Evolutionary conservation across 192 early-diverging fungal genomes (phyloP).

Genomic region (Coemansia sp.): DNA sequence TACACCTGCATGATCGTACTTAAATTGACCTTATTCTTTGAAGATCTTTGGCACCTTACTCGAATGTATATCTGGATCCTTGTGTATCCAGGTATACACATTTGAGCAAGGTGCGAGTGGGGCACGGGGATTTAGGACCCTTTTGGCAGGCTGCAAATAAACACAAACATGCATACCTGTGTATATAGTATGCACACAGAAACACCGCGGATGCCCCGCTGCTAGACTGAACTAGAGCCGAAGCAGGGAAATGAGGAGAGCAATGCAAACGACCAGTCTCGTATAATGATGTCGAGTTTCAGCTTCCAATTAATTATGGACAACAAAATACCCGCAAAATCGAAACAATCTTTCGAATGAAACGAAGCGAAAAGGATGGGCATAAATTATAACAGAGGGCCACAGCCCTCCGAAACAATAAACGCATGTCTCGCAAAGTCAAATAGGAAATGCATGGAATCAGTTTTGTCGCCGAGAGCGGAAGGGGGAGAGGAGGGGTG

Average conservation of each 20-base stretch:
- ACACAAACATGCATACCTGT: background rate
- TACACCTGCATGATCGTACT: slow-evolving; percentile 33
- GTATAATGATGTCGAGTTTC: background rate
- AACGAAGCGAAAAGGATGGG: background rate
- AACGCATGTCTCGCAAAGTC: background rate
- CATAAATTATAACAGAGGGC: background rate
- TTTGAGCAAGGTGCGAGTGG: background rate
- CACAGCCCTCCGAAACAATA: background rate
- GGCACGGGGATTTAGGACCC: background rate
- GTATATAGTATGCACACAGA: background rate
- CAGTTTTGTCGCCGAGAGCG: background rate
- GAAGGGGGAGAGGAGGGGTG: background rate
- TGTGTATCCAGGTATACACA: background rate
- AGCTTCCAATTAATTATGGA: background rate
- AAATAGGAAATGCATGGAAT: background rate
- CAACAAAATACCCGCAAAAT: background rate
- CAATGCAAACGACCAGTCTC: background rate
- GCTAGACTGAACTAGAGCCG: background rate
- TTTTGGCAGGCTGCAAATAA: slow-evolving; percentile 1
- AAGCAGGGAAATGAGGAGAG: background rate
- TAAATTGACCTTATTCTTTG: slow-evolving; percentile 27
- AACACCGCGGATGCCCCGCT: background rate
- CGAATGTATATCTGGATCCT: background rate
- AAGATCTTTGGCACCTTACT: background rate
- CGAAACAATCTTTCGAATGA: background rate